Evolutionary conservation across 2,329 filamentous ascomycete genomes (phyloP).

Genomic region (Phialophora macrospora): DNA sequence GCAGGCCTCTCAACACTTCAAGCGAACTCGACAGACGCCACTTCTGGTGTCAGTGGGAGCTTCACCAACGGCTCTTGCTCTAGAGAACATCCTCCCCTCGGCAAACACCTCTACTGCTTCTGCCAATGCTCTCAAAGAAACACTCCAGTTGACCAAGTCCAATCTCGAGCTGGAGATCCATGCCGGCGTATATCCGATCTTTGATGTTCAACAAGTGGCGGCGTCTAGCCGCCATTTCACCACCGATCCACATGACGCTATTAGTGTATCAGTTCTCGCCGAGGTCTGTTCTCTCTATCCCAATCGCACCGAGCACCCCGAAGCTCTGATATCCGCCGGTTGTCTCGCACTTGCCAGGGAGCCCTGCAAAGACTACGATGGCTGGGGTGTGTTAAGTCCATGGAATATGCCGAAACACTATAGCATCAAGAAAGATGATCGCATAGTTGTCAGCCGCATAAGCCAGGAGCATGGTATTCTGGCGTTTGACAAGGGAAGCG

Average conservation of each 20-base stretch:
- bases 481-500: constrained; percentile 55
- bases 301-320: constrained; percentile 55
- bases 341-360: constrained; percentile 73
- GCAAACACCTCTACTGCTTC: constrained; percentile 34
- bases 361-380: constrained; percentile 71
- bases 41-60: constrained; percentile 73
- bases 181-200: constrained; percentile 74
- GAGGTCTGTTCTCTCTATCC: constrained; percentile 74
- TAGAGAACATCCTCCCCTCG: constrained; percentile 61
- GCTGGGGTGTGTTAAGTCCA: constrained; percentile 71
- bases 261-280: constrained; percentile 71
- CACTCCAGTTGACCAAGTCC: constrained; percentile 39
- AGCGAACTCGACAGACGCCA: constrained; percentile 39
- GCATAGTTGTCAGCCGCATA: constrained; percentile 72
- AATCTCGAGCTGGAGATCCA: constrained; percentile 68
- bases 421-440: constrained; percentile 50
- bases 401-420: constrained; percentile 54
- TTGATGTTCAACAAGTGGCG: constrained; percentile 80
- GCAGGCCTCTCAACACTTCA: constrained; percentile 41
- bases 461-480: constrained; percentile 81
- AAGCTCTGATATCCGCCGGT: constrained; percentile 72
- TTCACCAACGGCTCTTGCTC: constrained; percentile 72
- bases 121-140: constrained; percentile 30
- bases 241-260: constrained; percentile 51
- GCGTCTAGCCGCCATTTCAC: constrained; percentile 63